A percentile compares a stretch with the other conserved stretches of the same genome.
These are phyloP conservation scores for Laburnicola sp. DNA, from an alignment of 2,329 filamentous ascomycete species.

Conservation along the genomic window DNA sequence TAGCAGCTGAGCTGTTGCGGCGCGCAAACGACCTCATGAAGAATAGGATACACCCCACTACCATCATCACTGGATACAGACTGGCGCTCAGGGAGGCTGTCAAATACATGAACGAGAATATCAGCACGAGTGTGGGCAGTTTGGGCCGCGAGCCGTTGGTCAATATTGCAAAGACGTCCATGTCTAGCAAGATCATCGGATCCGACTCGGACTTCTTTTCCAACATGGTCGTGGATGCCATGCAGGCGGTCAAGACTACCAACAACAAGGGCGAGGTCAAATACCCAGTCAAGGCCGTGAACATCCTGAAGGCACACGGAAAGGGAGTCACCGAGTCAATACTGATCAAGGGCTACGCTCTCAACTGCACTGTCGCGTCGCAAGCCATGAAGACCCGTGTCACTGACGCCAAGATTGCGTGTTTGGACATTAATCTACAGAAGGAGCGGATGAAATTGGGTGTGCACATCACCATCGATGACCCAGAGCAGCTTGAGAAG, in stretches of 20 bases:
- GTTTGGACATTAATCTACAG: constrained; percentile 96
- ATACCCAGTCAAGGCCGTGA: constrained; percentile 98
- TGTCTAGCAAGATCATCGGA: constrained; percentile 99
- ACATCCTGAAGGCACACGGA: constrained; percentile 96
- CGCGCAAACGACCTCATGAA: constrained; percentile 98
- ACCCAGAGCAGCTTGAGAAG: constrained; percentile 95
- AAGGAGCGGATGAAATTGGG: constrained; percentile 99
- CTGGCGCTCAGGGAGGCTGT: constrained; percentile 93
- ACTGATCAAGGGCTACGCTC: constrained; percentile 91
- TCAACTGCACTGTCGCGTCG: constrained; percentile 98
- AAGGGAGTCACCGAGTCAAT: constrained; percentile 88
- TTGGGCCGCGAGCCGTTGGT: constrained; percentile 87
- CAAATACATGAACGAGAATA: constrained; percentile 98
- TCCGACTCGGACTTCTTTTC: constrained; percentile 95
- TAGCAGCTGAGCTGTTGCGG: constrained; percentile 90
- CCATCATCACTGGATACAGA: constrained; percentile 97
- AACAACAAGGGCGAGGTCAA: constrained; percentile 90
- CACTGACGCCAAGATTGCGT: constrained; percentile 92
- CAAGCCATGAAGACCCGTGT: constrained; percentile 96
- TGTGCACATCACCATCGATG: constrained; percentile 97
- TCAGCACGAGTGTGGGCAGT: constrained; percentile 92
- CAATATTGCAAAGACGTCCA: constrained; percentile 96
- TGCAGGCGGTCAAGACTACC: constrained; percentile 89
- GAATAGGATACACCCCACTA: constrained; percentile 99
- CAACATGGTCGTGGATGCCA: constrained; percentile 95